Evolutionary conservation across 169 alveolate species (phyloP).

Genomic region (Plasmodium yoelii): DNA sequence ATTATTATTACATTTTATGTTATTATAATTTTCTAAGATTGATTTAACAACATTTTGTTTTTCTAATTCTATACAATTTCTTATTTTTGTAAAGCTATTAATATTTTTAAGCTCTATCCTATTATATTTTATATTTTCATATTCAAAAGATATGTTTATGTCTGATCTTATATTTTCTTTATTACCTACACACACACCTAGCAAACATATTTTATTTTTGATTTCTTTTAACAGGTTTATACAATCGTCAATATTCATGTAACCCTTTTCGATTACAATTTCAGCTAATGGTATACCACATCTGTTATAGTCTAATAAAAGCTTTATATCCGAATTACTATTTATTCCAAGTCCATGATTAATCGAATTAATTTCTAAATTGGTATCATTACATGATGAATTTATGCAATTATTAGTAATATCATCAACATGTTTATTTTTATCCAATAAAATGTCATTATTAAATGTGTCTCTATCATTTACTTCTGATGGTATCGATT

Average conservation of each 20-base stretch:
- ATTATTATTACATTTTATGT: not conserved
- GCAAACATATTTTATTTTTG: constrained; percentile 74
- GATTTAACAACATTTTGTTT: constrained; percentile 30
- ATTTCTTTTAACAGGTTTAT: constrained; percentile 80
- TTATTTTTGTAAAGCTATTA: constrained; percentile 80
- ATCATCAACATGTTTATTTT: not conserved
- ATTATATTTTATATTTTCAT: constrained; percentile 54
- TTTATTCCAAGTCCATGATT: not conserved
- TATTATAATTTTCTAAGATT: constrained; percentile 15
- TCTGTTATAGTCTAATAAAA: constrained; percentile 82
- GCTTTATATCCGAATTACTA: constrained; percentile 12
- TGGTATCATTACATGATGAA: not conserved
- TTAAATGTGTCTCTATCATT: not conserved
- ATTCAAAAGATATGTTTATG: constrained; percentile 81
- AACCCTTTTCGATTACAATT: constrained; percentile 80
- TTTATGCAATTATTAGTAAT: not conserved
- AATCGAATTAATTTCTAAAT: not conserved
- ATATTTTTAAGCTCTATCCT: constrained; percentile 83
- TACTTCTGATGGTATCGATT: not conserved
- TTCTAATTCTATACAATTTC: constrained; percentile 55
- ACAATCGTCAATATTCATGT: constrained; percentile 79
- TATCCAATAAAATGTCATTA: not conserved
- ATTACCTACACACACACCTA: constrained; percentile 82
- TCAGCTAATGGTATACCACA: constrained; percentile 86
- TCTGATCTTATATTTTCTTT: constrained; percentile 85